A percentile compares a stretch with the other conserved stretches of the same genome.
These are phyloP conservation scores for Phytophthora boehmeriae DNA, from an alignment of 352 stramenopile genomes.

Conservation along the genomic window DNA sequence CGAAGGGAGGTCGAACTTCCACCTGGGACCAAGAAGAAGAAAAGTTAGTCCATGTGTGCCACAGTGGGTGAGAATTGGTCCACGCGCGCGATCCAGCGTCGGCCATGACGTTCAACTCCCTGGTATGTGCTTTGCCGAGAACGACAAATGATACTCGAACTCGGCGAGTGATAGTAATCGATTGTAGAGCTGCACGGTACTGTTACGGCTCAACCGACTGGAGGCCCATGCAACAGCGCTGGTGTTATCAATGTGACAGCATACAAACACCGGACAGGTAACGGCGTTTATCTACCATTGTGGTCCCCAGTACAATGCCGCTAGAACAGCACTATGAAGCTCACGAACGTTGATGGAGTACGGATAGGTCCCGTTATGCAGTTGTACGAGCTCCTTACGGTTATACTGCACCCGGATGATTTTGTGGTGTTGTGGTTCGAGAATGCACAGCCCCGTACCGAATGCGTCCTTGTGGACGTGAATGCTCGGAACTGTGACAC, in stretches of 20 bases:
- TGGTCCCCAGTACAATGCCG: slow-evolving; percentile 12
- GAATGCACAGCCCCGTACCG: slow-evolving; percentile 11
- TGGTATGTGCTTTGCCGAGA: slow-evolving; percentile 24
- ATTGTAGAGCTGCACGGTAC: slow-evolving; percentile 17
- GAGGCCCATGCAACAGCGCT: slow-evolving; percentile 15
- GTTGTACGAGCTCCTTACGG: neutral
- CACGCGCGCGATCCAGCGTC: slow-evolving; percentile 25
- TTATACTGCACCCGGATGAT: slow-evolving; percentile 18
- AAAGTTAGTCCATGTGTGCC: slow-evolving; percentile 18
- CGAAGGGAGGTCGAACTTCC: slow-evolving; percentile 5
- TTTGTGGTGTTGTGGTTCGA: slow-evolving; percentile 6
- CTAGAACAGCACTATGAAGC: slow-evolving; percentile 13
- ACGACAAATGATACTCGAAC: slow-evolving; percentile 22
- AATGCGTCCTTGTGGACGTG: slow-evolving; percentile 33
- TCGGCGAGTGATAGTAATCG: slow-evolving; percentile 19
- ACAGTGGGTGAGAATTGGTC: slow-evolving; percentile 4
- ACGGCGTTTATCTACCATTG: neutral
- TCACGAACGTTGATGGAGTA: slow-evolving; percentile 29
- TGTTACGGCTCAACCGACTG: neutral
- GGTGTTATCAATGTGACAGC: slow-evolving; percentile 27
- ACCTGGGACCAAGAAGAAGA: slow-evolving; percentile 18
- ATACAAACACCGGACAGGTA: neutral
- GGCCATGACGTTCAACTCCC: slow-evolving; percentile 17
- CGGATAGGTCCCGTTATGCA: neutral
- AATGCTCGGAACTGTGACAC: neutral